Evolutionary conservation across 805 yeast species (phyloP).

Genomic region (Teunomyces barrocoloradensis): DNA sequence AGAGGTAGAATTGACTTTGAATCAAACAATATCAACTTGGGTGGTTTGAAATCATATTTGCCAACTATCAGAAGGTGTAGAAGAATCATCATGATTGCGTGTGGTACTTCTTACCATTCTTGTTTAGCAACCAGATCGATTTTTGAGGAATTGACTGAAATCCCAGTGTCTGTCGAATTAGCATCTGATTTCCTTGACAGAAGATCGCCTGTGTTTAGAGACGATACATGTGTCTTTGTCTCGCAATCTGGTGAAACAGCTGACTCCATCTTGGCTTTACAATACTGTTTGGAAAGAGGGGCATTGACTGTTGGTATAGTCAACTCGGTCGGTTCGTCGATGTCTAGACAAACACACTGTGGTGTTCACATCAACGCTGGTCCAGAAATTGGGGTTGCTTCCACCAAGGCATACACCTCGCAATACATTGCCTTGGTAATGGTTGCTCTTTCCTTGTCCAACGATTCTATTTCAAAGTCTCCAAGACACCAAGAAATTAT

Average conservation of each 20-base stretch:
- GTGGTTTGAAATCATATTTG: conserved; percentile 84
- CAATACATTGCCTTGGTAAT: conserved; percentile 95
- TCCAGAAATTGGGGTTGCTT: conserved; percentile 99
- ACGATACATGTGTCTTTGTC: conserved; percentile 95
- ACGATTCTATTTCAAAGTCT: conserved; percentile 76
- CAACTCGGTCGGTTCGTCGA: conserved; percentile 94
- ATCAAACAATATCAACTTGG: conserved; percentile 70
- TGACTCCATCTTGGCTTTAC: conserved; percentile 91
- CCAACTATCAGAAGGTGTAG: conserved; percentile 91
- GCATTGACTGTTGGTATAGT: conserved; percentile 97
- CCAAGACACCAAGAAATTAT: conserved; percentile 83
- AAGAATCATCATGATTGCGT: conserved; percentile 96
- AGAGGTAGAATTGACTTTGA: conserved; percentile 97
- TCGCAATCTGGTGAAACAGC: conserved; percentile 99
- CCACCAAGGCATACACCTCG: conserved; percentile 98
- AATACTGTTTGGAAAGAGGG: conserved; percentile 94
- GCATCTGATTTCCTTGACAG: conserved; percentile 96
- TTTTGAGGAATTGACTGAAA: conserved; percentile 94
- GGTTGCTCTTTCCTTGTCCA: conserved; percentile 94
- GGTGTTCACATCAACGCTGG: conserved; percentile 99
- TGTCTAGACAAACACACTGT: conserved; percentile 96
- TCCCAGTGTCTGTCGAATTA: conserved; percentile 88
- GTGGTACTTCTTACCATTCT: conserved; percentile 99
- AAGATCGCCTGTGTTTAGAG: conserved; percentile 95
- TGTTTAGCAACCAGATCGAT: conserved; percentile 96